Conservation (phyloP, 345 rosid genomes). For the Nephelium lappaceum region DNA sequence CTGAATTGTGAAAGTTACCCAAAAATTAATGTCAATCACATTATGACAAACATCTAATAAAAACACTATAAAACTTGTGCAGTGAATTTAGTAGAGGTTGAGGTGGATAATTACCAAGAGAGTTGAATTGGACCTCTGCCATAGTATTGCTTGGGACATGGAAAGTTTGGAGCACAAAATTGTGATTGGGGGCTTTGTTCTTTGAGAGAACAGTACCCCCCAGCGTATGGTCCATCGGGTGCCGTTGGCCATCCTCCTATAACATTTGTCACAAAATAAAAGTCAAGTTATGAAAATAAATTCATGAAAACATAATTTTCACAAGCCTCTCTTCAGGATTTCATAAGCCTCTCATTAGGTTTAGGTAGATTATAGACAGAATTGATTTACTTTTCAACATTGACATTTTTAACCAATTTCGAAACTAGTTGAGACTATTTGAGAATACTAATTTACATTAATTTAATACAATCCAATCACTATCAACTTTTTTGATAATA, state of each 20-base stretch:
- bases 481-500: no score
- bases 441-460: no score
- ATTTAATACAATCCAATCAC: no score
- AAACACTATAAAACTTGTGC: no score
- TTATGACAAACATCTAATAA: background rate
- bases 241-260: constrained; percentile 60
- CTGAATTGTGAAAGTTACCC: constrained; percentile 19
- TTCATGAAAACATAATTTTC: no score
- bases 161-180: constrained; percentile 46
- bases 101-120: constrained; percentile 37
- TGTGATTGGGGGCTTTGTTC: constrained; percentile 48
- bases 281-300: background rate
- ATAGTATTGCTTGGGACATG: constrained; percentile 62
- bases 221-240: constrained; percentile 64
- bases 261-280: background rate
- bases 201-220: constrained; percentile 62
- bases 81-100: no score
- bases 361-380: no score
- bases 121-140: constrained; percentile 78
- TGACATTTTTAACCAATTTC: no score
- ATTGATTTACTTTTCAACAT: no score
- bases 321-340: no score
- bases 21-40: background rate
- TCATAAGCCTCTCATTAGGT: no score
- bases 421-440: no score